Percentiles rank a stretch among this genome's conserved stretches.
These are phyloP conservation scores for Citrullus colocynthis DNA, from an alignment of 306 rosid genomes.

Conservation along the genomic window DNA sequence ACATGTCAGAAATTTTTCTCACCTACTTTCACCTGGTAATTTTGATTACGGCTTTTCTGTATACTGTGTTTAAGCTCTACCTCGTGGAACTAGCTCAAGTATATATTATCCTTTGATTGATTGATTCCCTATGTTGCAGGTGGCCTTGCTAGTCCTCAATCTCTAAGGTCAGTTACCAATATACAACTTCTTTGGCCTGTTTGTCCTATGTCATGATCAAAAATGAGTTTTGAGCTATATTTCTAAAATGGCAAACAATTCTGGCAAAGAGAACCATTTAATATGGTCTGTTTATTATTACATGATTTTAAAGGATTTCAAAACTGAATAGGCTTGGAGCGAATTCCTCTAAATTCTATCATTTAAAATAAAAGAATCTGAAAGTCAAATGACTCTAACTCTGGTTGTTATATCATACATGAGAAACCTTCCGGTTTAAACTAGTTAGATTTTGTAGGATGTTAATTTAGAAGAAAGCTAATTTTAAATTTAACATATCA, in stretches of 20 bases:
- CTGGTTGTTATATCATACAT: neutral
- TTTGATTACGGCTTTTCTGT: neutral
- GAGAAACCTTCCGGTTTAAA: neutral
- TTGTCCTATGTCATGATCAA: neutral
- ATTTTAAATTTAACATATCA: neutral
- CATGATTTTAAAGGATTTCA: neutral
- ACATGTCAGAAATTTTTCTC: slow-evolving; percentile 28
- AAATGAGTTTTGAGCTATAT: neutral
- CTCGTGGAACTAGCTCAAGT: neutral
- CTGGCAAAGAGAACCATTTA: too few relatives aligned
- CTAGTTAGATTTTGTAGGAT: neutral
- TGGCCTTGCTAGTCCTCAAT: slow-evolving; percentile 22
- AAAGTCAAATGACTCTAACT: neutral
- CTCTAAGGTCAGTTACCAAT: slow-evolving; percentile 36
- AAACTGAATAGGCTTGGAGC: neutral
- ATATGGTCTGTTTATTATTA: neutral
- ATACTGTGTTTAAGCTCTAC: neutral
- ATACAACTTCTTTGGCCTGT: neutral
- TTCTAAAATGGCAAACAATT: neutral
- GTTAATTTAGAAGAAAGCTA: neutral
- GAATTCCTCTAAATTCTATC: neutral
- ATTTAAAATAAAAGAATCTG: neutral
- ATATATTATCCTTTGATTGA: neutral
- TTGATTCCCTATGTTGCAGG: slow-evolving; percentile 28
- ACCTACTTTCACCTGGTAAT: slow-evolving; percentile 35